phyloP scores from a whole-genome alignment of 75 land plant genomes.

The Sequoiadendron giganteum region DNA sequence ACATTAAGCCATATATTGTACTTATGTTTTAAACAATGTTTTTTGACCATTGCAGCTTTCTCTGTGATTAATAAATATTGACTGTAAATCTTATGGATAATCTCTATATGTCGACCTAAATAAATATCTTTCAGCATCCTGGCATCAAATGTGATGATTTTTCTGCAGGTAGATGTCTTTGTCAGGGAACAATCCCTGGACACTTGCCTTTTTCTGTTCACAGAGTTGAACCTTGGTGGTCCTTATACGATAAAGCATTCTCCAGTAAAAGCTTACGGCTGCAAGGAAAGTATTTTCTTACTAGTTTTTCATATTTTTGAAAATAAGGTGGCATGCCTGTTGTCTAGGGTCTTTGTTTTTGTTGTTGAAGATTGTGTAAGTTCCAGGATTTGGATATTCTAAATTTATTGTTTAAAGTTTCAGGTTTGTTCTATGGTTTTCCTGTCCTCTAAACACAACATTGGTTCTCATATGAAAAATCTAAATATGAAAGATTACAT shows the following conservation, averaged over 20 bases:
- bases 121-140: background rate
- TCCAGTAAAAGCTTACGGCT: conserved; percentile 59
- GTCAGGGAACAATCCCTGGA: conserved; percentile 78
- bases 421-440: background rate
- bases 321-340: background rate
- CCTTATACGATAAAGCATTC: conserved; percentile 73
- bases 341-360: background rate
- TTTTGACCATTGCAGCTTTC: background rate
- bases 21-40: background rate
- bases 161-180: conserved; percentile 55
- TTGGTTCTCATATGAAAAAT: background rate
- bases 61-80: background rate
- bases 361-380: background rate
- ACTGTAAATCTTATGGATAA: background rate
- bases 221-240: conserved; percentile 71
- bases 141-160: background rate
- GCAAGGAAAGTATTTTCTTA: conserved; percentile 53
- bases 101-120: background rate
- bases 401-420: background rate
- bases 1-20: background rate
- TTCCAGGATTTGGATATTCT: background rate
- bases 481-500: background rate
- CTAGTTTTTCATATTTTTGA: background rate
- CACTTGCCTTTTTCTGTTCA: conserved; percentile 62
- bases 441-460: background rate